Conservation (phyloP, 2,329 filamentous ascomycete species). For the Trichoderma pleuroti region DNA sequence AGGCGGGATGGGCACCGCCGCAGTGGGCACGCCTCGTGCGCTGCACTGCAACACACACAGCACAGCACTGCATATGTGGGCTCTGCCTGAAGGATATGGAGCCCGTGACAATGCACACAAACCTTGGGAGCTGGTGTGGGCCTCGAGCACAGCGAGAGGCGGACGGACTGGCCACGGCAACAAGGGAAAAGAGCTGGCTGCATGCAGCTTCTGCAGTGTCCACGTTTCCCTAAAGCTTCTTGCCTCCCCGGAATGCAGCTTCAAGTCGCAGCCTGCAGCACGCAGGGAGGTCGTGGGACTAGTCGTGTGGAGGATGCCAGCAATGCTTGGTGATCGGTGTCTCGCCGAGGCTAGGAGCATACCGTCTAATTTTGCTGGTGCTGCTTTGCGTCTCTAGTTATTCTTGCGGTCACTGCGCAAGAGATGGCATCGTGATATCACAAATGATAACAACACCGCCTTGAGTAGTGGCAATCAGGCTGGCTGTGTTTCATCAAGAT, state of each 20-base stretch:
- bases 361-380: conserved; percentile 18
- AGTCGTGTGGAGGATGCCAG: not conserved
- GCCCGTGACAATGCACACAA: conserved; percentile 13
- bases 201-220: conserved; percentile 8
- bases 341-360: conserved; percentile 13
- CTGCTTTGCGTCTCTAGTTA: conserved; percentile 5
- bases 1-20: conserved; percentile 21
- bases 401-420: conserved; percentile 16
- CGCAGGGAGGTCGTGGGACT: not conserved
- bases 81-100: not conserved
- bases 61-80: conserved; percentile 10
- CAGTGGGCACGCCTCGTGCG: conserved; percentile 16
- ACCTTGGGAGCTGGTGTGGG: conserved; percentile 12
- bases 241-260: conserved; percentile 16
- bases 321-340: conserved; percentile 1
- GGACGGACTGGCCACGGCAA: not conserved
- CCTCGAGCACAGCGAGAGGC: not conserved
- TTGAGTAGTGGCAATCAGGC: not conserved
- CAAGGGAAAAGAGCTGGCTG: conserved; percentile 5
- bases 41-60: conserved; percentile 10
- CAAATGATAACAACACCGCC: conserved; percentile 19
- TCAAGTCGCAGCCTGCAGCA: not conserved
- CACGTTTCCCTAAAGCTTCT: conserved; percentile 17
- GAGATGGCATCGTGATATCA: conserved; percentile 14
- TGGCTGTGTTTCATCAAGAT: conserved; percentile 7